Base-by-base conservation (phyloP, 2,329 filamentous ascomycete species). In the Didymella pinodella region DNA sequence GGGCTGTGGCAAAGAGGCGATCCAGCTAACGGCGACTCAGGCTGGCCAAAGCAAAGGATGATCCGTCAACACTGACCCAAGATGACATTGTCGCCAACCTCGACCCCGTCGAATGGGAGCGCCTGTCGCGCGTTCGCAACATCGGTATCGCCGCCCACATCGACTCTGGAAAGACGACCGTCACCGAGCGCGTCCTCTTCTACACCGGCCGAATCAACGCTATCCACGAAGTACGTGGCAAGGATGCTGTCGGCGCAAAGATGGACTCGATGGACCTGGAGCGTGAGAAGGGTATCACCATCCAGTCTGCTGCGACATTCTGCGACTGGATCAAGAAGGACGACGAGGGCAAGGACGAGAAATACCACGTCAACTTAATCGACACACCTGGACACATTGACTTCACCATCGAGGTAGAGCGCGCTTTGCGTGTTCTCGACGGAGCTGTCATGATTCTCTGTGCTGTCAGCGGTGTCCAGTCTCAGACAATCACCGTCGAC, bases 181-280 rank as follows among this genome's bases (percentile, higher is more conserved):
- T 88, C 63, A 98, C 93, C 56, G 95, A 99, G 81, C 91, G 95
- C 78, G 93, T 99, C 44, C 89, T 99, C 57, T 99, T 93, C 85
- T 99, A 99, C 80, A 98, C 95, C 54, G 95, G 95, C 66, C 90
- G 95, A 75, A 97, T 97, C 81, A 96, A 96, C 77, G 86, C 92
- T 31, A 98, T 99, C 72, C 95, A 99, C 82, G 95, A 99, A 81
- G 95, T 99, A 43, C 88, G 95, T 73, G 93, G 93, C 59, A 93
- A 94, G 75, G 95, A 99, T 84, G 87, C 91, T 34, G 93, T 97
- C 40, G 95, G 95, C 65, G 95, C 95, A 61, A 99, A 99, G 83
- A 99, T 99, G 95, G 95, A 99, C 83, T 97, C 93, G 26, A 99
- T 99, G 95, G 95, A 99, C 70, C 84, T 99, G 68, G 95, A 99